These are phyloP conservation scores for Purshia tridentata DNA, from an alignment of 306 rosid genomes.

Conservation along the genomic window DNA sequence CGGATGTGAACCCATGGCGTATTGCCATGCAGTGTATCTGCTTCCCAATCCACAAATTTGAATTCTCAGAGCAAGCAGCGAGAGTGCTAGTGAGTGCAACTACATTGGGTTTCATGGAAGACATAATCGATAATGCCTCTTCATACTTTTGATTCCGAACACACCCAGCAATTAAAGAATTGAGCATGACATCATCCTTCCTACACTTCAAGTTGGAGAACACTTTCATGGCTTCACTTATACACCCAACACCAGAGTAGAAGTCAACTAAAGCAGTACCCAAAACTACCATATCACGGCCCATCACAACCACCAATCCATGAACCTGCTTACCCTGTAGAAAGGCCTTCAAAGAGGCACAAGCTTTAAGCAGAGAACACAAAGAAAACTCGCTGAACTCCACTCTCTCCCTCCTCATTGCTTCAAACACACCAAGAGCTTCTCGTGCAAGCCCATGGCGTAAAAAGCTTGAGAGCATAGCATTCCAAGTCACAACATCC, in stretches of 20 bases:
- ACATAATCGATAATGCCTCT: constrained; percentile 46
- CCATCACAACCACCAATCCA: constrained; percentile 57
- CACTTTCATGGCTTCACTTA: constrained; percentile 50
- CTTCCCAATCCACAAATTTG: constrained; percentile 50
- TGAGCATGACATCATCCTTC: constrained; percentile 48
- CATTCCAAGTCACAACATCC: constrained; percentile 67
- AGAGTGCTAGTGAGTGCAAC: constrained; percentile 55
- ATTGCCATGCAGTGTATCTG: constrained; percentile 59
- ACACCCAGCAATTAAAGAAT: constrained; percentile 60
- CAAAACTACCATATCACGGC: constrained; percentile 57
- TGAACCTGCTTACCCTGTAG: constrained; percentile 61
- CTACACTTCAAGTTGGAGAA: constrained; percentile 37
- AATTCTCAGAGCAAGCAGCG: constrained; percentile 61
- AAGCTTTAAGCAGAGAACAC: constrained; percentile 63
- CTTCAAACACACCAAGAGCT: constrained; percentile 43
- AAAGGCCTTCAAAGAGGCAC: constrained; percentile 51
- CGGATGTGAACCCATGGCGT: constrained; percentile 46
- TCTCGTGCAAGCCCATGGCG: constrained; percentile 43
- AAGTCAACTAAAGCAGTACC: constrained; percentile 66
- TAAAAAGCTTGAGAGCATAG: constrained; percentile 44
- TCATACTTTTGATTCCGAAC: constrained; percentile 38
- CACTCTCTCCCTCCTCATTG: constrained; percentile 51
- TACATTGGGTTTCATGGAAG: constrained; percentile 50
- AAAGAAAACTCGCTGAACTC: constrained; percentile 50
- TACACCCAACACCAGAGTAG: constrained; percentile 45